Evolutionary conservation across 495 filamentous ascomycete species (phyloP).

Genomic region (Penicillium cosmopolitanum): DNA sequence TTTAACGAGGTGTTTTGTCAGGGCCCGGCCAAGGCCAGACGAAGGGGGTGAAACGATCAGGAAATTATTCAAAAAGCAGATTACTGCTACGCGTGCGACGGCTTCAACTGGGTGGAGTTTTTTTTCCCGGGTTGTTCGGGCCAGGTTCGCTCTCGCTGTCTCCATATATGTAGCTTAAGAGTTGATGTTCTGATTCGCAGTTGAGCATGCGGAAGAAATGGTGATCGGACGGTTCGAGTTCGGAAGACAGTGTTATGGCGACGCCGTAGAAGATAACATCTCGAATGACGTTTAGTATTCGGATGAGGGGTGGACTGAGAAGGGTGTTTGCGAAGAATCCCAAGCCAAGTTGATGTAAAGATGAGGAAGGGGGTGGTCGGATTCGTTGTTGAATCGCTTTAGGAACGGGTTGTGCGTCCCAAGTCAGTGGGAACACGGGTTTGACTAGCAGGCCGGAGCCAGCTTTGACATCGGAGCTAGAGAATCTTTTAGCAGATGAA

Average conservation of each 20-base stretch:
- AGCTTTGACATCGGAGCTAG: conserved; percentile 39
- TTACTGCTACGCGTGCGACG: conserved; percentile 34
- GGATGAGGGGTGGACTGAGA: conserved; percentile 29
- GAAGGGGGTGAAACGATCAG: conserved; percentile 39
- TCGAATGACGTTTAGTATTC: conserved; percentile 29
- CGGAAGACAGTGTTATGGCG: conserved; percentile 17
- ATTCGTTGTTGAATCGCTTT: conserved; percentile 33
- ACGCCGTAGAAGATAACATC: conserved; percentile 34
- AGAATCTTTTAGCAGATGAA: too few species aligned
- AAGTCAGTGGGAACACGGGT: conserved; percentile 42
- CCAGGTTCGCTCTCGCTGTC: conserved; percentile 2
- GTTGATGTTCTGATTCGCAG: conserved; percentile 38
- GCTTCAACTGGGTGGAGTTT: conserved; percentile 34
- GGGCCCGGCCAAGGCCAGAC: conserved; percentile 39
- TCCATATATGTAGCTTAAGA: conserved; percentile 39
- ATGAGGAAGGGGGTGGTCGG: conserved; percentile 28
- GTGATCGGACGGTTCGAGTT: conserved; percentile 21
- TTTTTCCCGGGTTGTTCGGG: conserved; percentile 2
- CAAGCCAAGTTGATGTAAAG: conserved; percentile 26
- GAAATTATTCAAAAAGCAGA: conserved; percentile 38
- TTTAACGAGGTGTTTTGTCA: conserved; percentile 35
- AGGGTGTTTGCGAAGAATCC: conserved; percentile 31
- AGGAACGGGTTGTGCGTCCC: conserved; percentile 33
- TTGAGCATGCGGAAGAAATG: conserved; percentile 38
- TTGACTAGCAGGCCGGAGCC: conserved; percentile 38